Evolutionary conservation across 106 monocot genomes (phyloP).

Genomic region (Dendrobium nobile): DNA sequence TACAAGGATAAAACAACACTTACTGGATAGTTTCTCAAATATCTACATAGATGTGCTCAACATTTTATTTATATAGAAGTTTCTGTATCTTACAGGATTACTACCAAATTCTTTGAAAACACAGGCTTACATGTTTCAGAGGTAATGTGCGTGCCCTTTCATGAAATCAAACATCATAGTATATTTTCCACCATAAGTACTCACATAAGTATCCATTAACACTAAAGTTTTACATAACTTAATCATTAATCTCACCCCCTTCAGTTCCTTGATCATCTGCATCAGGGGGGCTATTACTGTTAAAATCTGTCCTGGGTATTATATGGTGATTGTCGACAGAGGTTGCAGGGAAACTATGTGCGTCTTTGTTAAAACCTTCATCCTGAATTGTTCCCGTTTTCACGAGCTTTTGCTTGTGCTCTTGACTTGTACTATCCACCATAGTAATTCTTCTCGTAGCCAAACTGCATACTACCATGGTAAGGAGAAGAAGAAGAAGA

Average conservation of each 20-base stretch:
- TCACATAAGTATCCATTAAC: too few relatives aligned
- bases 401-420: not conserved
- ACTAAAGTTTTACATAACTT: not conserved
- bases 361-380: not conserved
- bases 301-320: constrained; percentile 1
- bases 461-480: not conserved
- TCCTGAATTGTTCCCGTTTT: not conserved
- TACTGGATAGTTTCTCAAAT: not conserved
- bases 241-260: not conserved
- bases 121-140: not conserved
- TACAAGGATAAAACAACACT: not conserved
- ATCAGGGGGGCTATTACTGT: not conserved
- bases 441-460: not conserved
- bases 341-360: not conserved
- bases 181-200: not conserved
- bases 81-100: too few relatives aligned
- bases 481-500: not conserved
- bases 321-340: not conserved
- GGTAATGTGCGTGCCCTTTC: not conserved
- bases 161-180: not conserved
- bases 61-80: too few relatives aligned
- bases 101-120: not conserved
- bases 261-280: constrained; percentile 2
- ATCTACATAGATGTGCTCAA: not conserved
- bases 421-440: not conserved